Evolutionary conservation across 192 early-diverging fungal species (phyloP).

Genomic region (Phycomyces blakesleeanus): DNA sequence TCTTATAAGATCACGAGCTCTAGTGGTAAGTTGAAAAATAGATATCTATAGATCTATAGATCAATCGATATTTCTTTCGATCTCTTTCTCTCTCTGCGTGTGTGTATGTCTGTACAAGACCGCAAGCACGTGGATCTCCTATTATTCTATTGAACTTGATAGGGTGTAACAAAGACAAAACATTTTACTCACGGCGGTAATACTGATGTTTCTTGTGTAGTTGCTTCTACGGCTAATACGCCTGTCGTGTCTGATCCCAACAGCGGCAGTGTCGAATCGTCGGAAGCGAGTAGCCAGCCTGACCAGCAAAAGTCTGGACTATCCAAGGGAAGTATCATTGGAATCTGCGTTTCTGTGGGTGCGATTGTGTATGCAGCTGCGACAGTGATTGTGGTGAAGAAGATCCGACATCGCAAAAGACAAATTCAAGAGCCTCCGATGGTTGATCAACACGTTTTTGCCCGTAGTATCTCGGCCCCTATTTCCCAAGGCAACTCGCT

Average conservation of each 20-base stretch:
- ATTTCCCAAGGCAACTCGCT: constrained; percentile 33
- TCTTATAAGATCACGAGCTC: constrained; percentile 12
- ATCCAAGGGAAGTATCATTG: constrained; percentile 31
- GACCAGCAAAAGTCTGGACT: constrained; percentile 5
- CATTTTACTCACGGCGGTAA: too few species aligned
- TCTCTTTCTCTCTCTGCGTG: too few species aligned
- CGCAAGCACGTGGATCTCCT: neutral
- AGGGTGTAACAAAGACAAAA: too few species aligned
- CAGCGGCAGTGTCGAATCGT: neutral
- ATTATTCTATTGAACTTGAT: too few species aligned
- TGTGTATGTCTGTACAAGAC: too few species aligned
- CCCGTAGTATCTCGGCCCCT: constrained; percentile 27
- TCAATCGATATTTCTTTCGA: too few species aligned
- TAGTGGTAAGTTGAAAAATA: neutral
- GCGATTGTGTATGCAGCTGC: constrained; percentile 35
- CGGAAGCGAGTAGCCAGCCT: too few species aligned
- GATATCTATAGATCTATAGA: neutral
- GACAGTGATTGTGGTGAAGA: constrained; percentile 25
- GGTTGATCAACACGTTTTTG: constrained; percentile 23
- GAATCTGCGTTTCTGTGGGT: constrained; percentile 31
- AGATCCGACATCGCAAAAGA: constrained; percentile 20
- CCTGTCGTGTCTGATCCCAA: constrained; percentile 17
- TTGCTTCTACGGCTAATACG: neutral
- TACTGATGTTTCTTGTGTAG: too few species aligned
- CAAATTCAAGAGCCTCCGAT: constrained; percentile 7